These are phyloP conservation scores for Earliella scabrosa DNA, from an alignment of 1,284 basidiomycete species.

Conservation along the genomic window DNA sequence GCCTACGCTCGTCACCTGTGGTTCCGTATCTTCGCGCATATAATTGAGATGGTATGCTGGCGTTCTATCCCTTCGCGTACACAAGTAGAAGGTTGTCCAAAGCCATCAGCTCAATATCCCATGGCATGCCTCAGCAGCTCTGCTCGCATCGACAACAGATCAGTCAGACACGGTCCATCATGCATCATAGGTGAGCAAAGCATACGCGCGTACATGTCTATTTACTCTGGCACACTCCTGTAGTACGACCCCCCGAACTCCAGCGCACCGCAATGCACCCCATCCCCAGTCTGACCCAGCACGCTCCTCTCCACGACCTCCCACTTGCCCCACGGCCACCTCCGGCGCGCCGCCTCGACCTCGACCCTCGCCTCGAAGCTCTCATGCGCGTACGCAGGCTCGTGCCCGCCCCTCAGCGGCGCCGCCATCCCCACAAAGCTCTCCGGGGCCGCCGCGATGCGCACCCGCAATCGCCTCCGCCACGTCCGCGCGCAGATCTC, in stretches of 20 bases:
- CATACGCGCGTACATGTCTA: too few relatives aligned
- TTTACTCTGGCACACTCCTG: constrained; percentile 13
- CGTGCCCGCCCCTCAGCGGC: constrained; percentile 28
- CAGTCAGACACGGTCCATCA: too few relatives aligned
- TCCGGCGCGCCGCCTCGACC: constrained; percentile 19
- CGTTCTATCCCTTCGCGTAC: too few relatives aligned
- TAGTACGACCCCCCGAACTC: constrained; percentile 33
- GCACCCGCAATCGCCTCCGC: constrained; percentile 21
- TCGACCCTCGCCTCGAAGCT: constrained; percentile 27
- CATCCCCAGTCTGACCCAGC: constrained; percentile 18
- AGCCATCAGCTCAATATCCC: too few relatives aligned
- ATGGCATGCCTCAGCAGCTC: too few relatives aligned
- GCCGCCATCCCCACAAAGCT: constrained; percentile 29
- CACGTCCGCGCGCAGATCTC: constrained; percentile 21
- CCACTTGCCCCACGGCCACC: constrained; percentile 29
- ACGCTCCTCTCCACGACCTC: constrained; percentile 23
- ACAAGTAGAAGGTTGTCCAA: too few relatives aligned
- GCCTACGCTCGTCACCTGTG: too few relatives aligned
- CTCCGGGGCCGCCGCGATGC: constrained; percentile 21
- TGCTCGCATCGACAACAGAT: too few relatives aligned
- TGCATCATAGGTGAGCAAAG: too few relatives aligned
- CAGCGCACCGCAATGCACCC: constrained; percentile 24
- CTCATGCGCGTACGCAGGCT: constrained; percentile 28
- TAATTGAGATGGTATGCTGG: too few relatives aligned
- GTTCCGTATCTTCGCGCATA: too few relatives aligned